Percentiles rank a stretch among this genome's conserved stretches.
phyloP scores from a whole-genome alignment of 805 yeast species.

The Metschnikowia colocasiae region DNA sequence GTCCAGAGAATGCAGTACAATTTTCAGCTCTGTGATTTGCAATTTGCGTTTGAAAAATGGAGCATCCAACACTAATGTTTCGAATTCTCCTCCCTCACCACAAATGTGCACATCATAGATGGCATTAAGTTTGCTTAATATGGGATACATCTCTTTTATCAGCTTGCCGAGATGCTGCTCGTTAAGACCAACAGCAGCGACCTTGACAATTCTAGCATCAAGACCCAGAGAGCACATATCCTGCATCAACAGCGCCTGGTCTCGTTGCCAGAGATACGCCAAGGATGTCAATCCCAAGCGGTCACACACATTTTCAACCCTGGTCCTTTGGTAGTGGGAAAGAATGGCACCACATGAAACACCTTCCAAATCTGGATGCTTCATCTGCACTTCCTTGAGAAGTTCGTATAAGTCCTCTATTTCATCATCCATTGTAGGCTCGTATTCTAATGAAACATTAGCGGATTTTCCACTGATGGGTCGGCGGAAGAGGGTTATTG shows the following conservation, averaged over 20 bases:
- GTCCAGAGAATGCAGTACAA: slow-evolving; percentile 56
- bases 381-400: slow-evolving; percentile 41
- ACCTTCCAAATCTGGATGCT: slow-evolving; percentile 72
- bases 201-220: slow-evolving; percentile 86
- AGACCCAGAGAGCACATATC: slow-evolving; percentile 68
- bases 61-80: slow-evolving; percentile 85
- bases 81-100: slow-evolving; percentile 99
- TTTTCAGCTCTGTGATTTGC: slow-evolving; percentile 36
- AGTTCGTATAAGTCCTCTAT: slow-evolving; percentile 75
- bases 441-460: slow-evolving; percentile 66
- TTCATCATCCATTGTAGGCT: slow-evolving; percentile 69
- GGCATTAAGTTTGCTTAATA: slow-evolving; percentile 51
- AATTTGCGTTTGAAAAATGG: slow-evolving; percentile 66
- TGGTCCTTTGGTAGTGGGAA: slow-evolving; percentile 89
- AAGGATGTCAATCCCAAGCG: slow-evolving; percentile 65
- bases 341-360: slow-evolving; percentile 95
- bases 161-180: slow-evolving; percentile 64
- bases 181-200: slow-evolving; percentile 85
- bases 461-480: slow-evolving; percentile 60
- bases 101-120: slow-evolving; percentile 85
- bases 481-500: slow-evolving; percentile 71
- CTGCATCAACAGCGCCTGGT: slow-evolving; percentile 72
- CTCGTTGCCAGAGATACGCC: slow-evolving; percentile 86
- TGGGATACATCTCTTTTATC: slow-evolving; percentile 58
- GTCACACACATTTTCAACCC: slow-evolving; percentile 88